Percentiles rank a stretch among this genome's conserved stretches.
phyloP scores from a whole-genome alignment of 257 asterid species.

The Solanum bukasovii region DNA sequence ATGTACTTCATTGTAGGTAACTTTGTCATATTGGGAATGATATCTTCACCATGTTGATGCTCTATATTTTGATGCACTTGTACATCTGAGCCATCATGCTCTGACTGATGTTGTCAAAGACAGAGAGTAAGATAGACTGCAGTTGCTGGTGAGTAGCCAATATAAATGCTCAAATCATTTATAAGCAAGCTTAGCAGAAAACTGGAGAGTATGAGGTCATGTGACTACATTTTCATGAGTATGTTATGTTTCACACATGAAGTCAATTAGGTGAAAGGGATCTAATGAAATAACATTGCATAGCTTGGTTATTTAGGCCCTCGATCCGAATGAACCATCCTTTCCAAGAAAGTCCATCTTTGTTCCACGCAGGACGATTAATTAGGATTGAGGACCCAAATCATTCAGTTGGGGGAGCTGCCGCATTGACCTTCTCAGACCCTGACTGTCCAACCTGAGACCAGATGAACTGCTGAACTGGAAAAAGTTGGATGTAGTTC shows the following conservation, averaged over 20 bases:
- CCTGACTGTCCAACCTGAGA: not conserved
- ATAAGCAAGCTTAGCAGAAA: not conserved
- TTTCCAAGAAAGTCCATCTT: not conserved
- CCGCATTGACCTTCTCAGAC: not conserved
- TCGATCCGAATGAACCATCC: not conserved
- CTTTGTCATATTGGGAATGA: conserved; percentile 87
- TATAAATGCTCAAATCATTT: not conserved
- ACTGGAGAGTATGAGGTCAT: not conserved
- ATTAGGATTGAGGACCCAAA: not conserved
- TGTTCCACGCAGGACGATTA: not conserved
- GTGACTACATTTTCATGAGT: not conserved
- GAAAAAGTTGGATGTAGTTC: not conserved
- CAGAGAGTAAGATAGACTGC: not conserved
- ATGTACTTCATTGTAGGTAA: conserved; percentile 79
- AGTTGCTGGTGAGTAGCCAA: not conserved
- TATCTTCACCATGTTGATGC: conserved; percentile 64
- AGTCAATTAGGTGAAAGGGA: not conserved
- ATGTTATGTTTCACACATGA: not conserved
- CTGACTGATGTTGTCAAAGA: conserved; percentile 39
- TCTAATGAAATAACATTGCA: not conserved
- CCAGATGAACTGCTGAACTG: not conserved
- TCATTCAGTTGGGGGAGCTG: not conserved
- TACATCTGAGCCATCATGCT: conserved; percentile 92
- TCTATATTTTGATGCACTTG: conserved; percentile 72
- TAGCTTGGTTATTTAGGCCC: not conserved